Evolutionary conservation across 2,329 filamentous ascomycete genomes (phyloP), one percentile per base, ranked within the genome.

Genomic region (Furcasterigmium furcatum): DNA sequence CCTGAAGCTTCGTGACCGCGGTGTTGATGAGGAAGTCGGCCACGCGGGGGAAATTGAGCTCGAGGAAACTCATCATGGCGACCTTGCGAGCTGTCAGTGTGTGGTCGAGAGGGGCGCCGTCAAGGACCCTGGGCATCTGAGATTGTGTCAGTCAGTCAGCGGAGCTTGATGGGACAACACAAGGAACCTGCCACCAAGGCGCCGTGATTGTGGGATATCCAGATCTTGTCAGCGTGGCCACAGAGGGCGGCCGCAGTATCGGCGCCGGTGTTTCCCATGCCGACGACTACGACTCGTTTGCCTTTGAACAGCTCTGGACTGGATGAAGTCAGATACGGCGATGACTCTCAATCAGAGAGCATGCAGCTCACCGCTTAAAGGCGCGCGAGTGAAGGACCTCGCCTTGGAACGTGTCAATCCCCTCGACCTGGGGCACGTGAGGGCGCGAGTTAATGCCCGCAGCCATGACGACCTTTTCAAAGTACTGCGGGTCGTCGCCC

Each of bases 201-300:
- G 4, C 70, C 70, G 3, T 63, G 62, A 0, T 64, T 64, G 34
- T 72, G 70, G 9, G 70, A 68, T 9, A 71, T 51, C 55, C 67
- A 74, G 4, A 72, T 58, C 30, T 70, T 64, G 4, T 60, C 52
- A 1, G 66, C 65, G 8, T 64, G 54, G 0, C 58, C 57, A 0
- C 62, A 54, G 5, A 74, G 56, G 5, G 57, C 56, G 2, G 64
- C 58, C 10, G 65, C 57, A 4, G 66, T 53, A 45, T 71, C 67
- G 18, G 59, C 62, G 0, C 61, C 55, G 1, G 67, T 72, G 38
- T 65, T 68, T 14, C 66, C 66, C 21, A 73, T 53, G 6, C 72
- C 72, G 3, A 75, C 58, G 0, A 76, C 56, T 1, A 76, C 46
- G 3, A 76, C 67, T 9, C 58, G 68, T 50, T 73, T 68, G 7